Conservation (phyloP, 306 rosid genomes). For the Quercus parvula region DNA sequence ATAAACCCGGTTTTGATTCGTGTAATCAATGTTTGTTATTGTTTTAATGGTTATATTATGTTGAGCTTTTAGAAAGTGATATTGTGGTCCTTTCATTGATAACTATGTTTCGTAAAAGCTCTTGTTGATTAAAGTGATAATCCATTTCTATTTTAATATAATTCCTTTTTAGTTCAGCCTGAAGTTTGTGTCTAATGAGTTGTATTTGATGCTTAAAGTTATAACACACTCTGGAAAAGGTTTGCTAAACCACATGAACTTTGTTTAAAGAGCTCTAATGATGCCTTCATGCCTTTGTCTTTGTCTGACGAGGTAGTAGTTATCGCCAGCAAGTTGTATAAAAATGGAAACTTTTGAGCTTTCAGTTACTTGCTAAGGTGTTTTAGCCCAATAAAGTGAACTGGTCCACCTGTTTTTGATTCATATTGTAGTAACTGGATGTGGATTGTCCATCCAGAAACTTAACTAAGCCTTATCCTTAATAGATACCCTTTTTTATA, state of each 20-base stretch:
- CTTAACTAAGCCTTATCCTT: constrained; percentile 27
- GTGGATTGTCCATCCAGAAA: constrained; percentile 51
- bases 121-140: background rate
- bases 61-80: constrained; percentile 20
- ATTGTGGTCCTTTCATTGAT: constrained; percentile 8
- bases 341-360: constrained; percentile 22
- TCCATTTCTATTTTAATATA: background rate
- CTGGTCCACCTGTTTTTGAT: constrained; percentile 26
- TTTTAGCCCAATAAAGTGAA: constrained; percentile 10
- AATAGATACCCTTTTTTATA: constrained; percentile 3
- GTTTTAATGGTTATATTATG: background rate
- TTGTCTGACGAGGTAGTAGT: constrained; percentile 8
- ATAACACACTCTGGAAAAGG: constrained; percentile 27
- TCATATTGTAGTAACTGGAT: constrained; percentile 18
- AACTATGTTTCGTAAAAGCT: background rate
- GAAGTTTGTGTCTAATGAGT: constrained; percentile 17
- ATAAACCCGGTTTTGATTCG: background rate
- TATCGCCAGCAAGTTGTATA: constrained; percentile 20
- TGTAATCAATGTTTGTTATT: background rate
- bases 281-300: constrained; percentile 6
- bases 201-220: constrained; percentile 32
- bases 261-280: constrained; percentile 12
- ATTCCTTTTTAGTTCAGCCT: constrained; percentile 3
- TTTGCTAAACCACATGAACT: constrained; percentile 26
- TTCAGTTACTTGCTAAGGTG: constrained; percentile 6